Conservation (phyloP, 352 stramenopile genomes). For the Pythium monospermum region DNA sequence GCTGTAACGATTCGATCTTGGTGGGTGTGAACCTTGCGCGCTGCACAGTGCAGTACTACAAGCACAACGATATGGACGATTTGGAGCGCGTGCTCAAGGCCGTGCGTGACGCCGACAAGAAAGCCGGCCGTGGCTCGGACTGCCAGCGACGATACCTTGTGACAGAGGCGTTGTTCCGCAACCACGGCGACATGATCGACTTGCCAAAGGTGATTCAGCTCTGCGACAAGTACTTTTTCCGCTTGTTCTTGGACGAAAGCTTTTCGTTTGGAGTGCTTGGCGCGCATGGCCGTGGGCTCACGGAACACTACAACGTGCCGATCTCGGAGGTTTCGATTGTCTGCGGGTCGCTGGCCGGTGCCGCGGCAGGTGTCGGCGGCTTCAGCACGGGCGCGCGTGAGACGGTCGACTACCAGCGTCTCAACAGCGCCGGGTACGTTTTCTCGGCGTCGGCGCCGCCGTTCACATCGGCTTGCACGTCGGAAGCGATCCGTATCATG, state of each 20-base stretch:
- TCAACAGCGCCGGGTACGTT: constrained; percentile 97
- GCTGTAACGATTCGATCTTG: constrained; percentile 93
- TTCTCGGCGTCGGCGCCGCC: constrained; percentile 97
- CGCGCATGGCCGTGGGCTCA: constrained; percentile 75
- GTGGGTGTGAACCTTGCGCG: constrained; percentile 92
- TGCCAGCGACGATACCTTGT: constrained; percentile 96
- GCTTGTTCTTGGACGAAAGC: constrained; percentile 87
- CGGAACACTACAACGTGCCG: constrained; percentile 75
- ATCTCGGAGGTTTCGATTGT: constrained; percentile 92
- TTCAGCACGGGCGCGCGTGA: constrained; percentile 96
- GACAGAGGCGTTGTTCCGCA: constrained; percentile 97
- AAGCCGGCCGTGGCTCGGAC: constrained; percentile 65
- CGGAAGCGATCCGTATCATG: constrained; percentile 84
- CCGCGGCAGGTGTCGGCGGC: constrained; percentile 92
- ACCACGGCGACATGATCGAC: constrained; percentile 93
- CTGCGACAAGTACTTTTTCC: constrained; percentile 87
- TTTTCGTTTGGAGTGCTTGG: constrained; percentile 95
- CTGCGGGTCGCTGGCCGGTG: constrained; percentile 91
- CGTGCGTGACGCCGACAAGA: constrained; percentile 85
- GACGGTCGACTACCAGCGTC: constrained; percentile 97
- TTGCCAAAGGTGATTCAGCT: constrained; percentile 92
- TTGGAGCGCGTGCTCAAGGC: constrained; percentile 91
- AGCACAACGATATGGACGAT: constrained; percentile 98
- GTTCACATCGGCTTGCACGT: constrained; percentile 91
- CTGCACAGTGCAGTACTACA: constrained; percentile 94